A percentile compares a stretch with the other conserved stretches of the same genome.
phyloP scores from a whole-genome alignment of 768 basidiomycete species.

The Epithele typhae region DNA sequence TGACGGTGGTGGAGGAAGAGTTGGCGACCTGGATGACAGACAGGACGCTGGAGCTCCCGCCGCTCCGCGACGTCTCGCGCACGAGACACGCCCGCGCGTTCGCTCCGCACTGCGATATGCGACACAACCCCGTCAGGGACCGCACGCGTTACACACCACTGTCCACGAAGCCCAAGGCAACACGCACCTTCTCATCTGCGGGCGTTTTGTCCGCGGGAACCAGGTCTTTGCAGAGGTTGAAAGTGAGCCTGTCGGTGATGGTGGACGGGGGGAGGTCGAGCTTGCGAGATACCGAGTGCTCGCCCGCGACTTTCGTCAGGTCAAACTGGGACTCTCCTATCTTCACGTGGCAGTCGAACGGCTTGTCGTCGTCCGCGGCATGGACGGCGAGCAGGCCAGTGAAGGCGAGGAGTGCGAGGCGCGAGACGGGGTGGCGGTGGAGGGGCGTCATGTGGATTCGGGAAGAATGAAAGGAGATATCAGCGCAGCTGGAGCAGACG shows the following conservation, averaged over 20 bases:
- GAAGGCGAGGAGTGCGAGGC: conserved; percentile 17
- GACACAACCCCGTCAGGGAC: not conserved
- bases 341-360: conserved; percentile 52
- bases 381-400: conserved; percentile 12
- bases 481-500: too few species aligned
- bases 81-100: conserved; percentile 76
- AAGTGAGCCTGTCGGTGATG: conserved; percentile 53
- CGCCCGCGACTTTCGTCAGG: conserved; percentile 50
- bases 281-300: conserved; percentile 45
- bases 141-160: not conserved
- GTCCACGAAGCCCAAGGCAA: not conserved
- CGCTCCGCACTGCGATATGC: conserved; percentile 48
- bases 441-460: conserved; percentile 7
- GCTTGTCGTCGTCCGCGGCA: conserved; percentile 29
- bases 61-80: conserved; percentile 56
- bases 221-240: conserved; percentile 67
- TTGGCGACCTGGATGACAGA: conserved; percentile 74
- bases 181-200: conserved; percentile 65
- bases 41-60: conserved; percentile 53
- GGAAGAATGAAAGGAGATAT: not conserved
- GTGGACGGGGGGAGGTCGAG: conserved; percentile 61
- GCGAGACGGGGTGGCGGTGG: conserved; percentile 5
- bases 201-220: conserved; percentile 39
- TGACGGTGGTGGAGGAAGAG: conserved; percentile 24
- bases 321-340: conserved; percentile 49